Conservation (phyloP, 2,329 filamentous ascomycete genomes). For the Colletotrichum endophyticum region DNA sequence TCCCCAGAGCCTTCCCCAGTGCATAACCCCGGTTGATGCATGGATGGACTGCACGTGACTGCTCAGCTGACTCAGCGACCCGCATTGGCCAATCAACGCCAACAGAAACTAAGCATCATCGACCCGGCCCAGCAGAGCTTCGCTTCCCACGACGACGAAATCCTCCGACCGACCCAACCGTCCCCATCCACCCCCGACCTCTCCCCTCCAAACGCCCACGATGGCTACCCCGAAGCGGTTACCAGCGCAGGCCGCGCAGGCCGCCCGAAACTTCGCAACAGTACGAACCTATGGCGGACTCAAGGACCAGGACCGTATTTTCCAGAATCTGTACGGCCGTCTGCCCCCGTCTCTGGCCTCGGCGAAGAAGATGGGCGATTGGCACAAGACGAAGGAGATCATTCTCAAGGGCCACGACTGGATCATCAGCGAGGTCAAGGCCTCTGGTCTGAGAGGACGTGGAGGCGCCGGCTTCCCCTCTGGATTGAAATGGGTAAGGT, state of each 20-base stretch:
- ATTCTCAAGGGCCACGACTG: slow-evolving; percentile 96
- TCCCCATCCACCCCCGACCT: slow-evolving; percentile 23
- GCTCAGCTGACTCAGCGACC: slow-evolving; percentile 27
- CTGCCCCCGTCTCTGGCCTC: slow-evolving; percentile 90
- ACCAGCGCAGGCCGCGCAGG: slow-evolving; percentile 23
- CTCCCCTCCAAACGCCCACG: slow-evolving; percentile 27
- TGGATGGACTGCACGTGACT: background rate
- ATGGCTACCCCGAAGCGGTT: slow-evolving; percentile 49
- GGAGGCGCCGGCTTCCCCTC: slow-evolving; percentile 98
- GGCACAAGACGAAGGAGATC: slow-evolving; percentile 99
- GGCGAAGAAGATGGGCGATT: slow-evolving; percentile 97
- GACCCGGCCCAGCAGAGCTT: slow-evolving; percentile 13
- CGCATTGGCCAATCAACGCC: slow-evolving; percentile 47
- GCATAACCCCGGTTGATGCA: slow-evolving; percentile 20
- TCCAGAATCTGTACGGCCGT: slow-evolving; percentile 97
- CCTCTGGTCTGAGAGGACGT: slow-evolving; percentile 91
- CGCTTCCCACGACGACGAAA: slow-evolving; percentile 15
- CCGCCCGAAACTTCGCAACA: slow-evolving; percentile 66
- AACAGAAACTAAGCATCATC: slow-evolving; percentile 21
- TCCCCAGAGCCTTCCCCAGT: background rate
- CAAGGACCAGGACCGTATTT: slow-evolving; percentile 97
- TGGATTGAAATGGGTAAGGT: slow-evolving; percentile 95
- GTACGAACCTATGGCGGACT: slow-evolving; percentile 84
- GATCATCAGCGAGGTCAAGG: slow-evolving; percentile 98
- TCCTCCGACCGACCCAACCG: slow-evolving; percentile 32